A percentile compares a stretch with the other conserved stretches of the same genome.
These are phyloP conservation scores for Neofusicoccum ribis DNA, from an alignment of 2,329 filamentous ascomycete species.

Conservation along the genomic window DNA sequence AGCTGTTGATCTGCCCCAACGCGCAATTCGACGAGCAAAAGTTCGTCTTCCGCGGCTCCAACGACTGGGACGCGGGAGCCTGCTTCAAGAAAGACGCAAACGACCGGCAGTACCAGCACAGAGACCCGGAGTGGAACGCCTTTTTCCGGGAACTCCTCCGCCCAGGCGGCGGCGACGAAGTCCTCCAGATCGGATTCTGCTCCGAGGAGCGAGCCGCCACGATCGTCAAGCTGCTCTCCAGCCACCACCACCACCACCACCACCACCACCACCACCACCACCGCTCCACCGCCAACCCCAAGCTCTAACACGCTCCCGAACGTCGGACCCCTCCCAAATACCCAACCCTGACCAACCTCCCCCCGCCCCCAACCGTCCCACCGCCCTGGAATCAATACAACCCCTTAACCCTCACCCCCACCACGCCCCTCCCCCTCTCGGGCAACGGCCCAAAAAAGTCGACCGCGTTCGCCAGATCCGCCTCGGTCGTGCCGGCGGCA, in stretches of 20 bases:
- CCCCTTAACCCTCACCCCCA: conserved; percentile 17
- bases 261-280: too few relatives aligned
- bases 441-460: conserved; percentile 26
- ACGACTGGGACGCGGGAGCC: not conserved
- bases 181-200: not conserved
- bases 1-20: not conserved
- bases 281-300: too few relatives aligned
- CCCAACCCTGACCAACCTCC: too few relatives aligned
- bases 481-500: conserved; percentile 23
- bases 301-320: too few relatives aligned
- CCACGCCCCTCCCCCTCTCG: conserved; percentile 20
- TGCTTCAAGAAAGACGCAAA: not conserved
- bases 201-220: not conserved
- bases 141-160: not conserved
- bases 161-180: not conserved
- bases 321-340: too few relatives aligned
- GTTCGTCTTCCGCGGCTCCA: not conserved
- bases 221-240: too few relatives aligned
- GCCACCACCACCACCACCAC: too few relatives aligned
- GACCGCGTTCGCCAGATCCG: conserved; percentile 22
- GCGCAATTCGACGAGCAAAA: not conserved
- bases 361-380: too few relatives aligned
- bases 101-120: not conserved
- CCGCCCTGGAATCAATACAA: too few relatives aligned
- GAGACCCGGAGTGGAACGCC: not conserved